Evolutionary conservation across 257 asterid genomes (phyloP), one percentile per base, ranked within the genome.

Genomic region (Nyctanthes arbortristis): DNA sequence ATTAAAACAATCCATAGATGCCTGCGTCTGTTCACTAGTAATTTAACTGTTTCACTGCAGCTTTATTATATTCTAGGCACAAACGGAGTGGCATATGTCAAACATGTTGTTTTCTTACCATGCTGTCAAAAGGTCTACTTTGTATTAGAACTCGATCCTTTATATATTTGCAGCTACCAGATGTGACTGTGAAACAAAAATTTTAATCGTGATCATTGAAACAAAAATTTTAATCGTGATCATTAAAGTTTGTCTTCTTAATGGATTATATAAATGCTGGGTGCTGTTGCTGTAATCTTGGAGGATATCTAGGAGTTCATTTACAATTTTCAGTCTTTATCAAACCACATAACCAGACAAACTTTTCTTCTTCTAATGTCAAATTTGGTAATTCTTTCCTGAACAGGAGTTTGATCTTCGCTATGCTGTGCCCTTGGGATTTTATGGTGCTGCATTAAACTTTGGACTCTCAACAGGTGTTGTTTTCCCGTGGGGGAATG

Each of bases 401-500:
- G 64, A 64, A 63, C 88, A 92, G 99, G 99, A 92, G 74, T 71
- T 92, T 68, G 99, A 94, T 77, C 69, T 92, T 74, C 97, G 96
- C 52, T 92, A 81, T 74, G 96, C 96, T 47, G 40, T 94, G 24
- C 99, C 99, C 65, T 76, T 94, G 79, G 98, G 97, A 31, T 88
- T 91, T 84, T 87, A 67, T 63, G 80, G 84, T 28, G 76, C 92
- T 68, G 97, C 99, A 57, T 65, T 94, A 22, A 94, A 92, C 69
- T 33, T 92, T 39, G 99, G 99, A 47, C 14, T 92, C 65, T 88
- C 97, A 0, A 88, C 84, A 66, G 97, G 98, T 36, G 78, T 87
- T 67, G 37, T 86, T 58, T 72, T 89, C 65, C 99, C 99, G 40
- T 94, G 96, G 98, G 97, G 97, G 45, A 76, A 64, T 30, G 97